Base-by-base conservation (phyloP, 768 basidiomycete species). In the Kwoniella sp. region DNA sequence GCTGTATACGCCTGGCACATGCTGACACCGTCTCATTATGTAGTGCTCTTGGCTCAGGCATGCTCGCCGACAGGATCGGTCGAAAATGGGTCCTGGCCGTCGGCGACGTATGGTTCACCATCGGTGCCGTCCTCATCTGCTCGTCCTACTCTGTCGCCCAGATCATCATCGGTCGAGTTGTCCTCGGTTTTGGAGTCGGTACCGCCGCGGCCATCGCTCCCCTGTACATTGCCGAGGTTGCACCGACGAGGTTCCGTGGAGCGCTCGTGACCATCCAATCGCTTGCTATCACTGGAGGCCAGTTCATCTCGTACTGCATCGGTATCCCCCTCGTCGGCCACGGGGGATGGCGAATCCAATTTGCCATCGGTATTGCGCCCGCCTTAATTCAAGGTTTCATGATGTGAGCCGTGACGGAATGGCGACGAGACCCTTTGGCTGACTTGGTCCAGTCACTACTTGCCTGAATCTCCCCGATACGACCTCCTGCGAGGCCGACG, bases 71-170 rank as follows among this genome's bases (percentile, higher is more conserved):
- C 43, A 60, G 46, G 43, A 60, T 66, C 26, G 65, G 65, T 43
- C 50, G 65, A 33, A 66, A 66, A 61, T 66, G 65, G 65, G 58
- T 63, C 17, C 56, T 66, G 10, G 65, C 58, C 12, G 38, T 63
- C 43, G 65, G 65, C 5, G 64, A 66, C 43, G 43, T 57, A 22
- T 60, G 54, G 56, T 58, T 65, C 50, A 48, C 53, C 25, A 7
- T 59, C 26, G 64, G 64, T 11, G 64, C 64, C 23, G 41, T 66
- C 52, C 50, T 66, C 46, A 66, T 66, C 44, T 56, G 57, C 22
- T 33, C 60, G 3, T 62, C 60, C 2, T 66, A 50, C 34, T 57
- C 53, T 9, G 50, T 62, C 19, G 32, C 58, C 10, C 64, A 66
- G 39, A 59, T 66, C 51, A 62, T 66, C 31, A 53, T 60, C 12